Evolutionary conservation across 2,329 filamentous ascomycete species (phyloP), one percentile per base, ranked within the genome.

Genomic region (Fusarium napiforme): DNA sequence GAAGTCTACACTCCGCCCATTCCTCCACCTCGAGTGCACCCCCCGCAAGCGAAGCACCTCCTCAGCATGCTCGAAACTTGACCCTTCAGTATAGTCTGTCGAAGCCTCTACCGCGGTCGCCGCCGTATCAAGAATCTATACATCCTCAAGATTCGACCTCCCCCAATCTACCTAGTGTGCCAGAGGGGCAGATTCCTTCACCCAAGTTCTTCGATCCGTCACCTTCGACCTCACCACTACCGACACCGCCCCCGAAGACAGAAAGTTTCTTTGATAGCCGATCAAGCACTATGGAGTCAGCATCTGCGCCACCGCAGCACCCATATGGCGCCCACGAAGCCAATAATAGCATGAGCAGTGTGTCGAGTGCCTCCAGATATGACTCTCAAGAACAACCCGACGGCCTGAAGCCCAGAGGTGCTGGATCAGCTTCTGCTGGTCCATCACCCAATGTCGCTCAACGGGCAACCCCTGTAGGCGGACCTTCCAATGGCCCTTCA

Each of bases 61-160:
- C 72, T 67, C 83, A 87, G 81, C 87, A 90, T 89, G 87, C 82
- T 65, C 84, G 86, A 73, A 87, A 85, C 74, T 69, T 88, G 78
- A 90, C 85, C 72, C 80, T 90, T 56, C 87, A 88, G 76, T 83
- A 87, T 65, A 90, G 87, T 75, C 87, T 90, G 71, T 84, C 85
- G 75, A 90, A 90, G 79, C 88, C 88, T 55, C 79, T 90, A 28
- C 88, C 88, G 40, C 84, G 86, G 68, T 84, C 87, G 30, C 87
- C 88, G 32, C 83, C 78, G n/a, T 58, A 60, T 36, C 67, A 67
- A 64, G 73, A 73, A 53, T 75, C 74, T 55, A 67, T 72, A 75
- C 61, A 79, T 73, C 69, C 81, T 76, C 60, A 80, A 80, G 53
- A 84, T 78, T 21, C 81, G 81, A 36, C 75, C 75, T 60, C 69